Percentiles rank a stretch among this genome's conserved stretches.
Conservation (phyloP, 1,139 yeast species). For the Wickerhamomyces sp. region DNA sequence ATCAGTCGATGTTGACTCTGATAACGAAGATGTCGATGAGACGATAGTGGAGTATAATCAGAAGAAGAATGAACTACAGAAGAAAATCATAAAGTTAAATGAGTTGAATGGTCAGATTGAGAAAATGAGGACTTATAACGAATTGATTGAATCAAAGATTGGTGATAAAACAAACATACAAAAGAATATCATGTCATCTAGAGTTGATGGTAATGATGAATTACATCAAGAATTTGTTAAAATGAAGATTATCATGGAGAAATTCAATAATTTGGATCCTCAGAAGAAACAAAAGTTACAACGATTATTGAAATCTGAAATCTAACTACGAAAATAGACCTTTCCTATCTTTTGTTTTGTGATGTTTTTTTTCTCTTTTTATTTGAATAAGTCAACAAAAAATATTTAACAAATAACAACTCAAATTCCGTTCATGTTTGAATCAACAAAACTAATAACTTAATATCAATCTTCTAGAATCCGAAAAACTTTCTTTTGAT, state of each 20-base stretch:
- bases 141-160: conserved; percentile 12
- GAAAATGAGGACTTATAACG: conserved; percentile 5
- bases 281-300: conserved; percentile 7
- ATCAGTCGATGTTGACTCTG: conserved; percentile 1
- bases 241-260: conserved; percentile 14
- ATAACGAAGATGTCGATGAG: neutral
- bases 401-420: neutral
- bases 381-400: too few relatives aligned
- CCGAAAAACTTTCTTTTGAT: too few relatives aligned
- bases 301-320: neutral
- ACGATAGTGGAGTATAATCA: conserved; percentile 5
- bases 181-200: conserved; percentile 10
- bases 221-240: conserved; percentile 14
- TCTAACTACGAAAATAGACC: neutral
- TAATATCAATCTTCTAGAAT: neutral
- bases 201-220: conserved; percentile 4
- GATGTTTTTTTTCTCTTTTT: neutral
- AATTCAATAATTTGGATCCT: conserved; percentile 7
- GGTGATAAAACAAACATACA: conserved; percentile 15
- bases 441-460: neutral
- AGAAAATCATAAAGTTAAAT: conserved; percentile 5
- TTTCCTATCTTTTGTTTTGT: too few relatives aligned
- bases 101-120: conserved; percentile 6
- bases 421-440: neutral
- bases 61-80: conserved; percentile 5